Evolutionary conservation across 75 land plant species (phyloP).

Genomic region (Pinus taeda): DNA sequence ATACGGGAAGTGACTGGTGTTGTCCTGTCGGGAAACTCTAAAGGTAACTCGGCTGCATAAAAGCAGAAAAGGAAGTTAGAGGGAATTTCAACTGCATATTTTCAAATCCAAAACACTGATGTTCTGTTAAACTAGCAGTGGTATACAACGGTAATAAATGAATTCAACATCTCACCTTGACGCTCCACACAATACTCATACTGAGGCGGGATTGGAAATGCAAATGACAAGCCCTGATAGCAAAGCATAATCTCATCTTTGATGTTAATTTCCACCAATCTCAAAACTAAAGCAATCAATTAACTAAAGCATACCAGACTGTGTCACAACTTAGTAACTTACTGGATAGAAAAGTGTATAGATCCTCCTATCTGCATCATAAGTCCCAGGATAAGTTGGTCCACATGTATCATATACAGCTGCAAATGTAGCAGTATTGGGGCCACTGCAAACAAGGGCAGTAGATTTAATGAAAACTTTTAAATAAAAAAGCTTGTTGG

Average conservation of each 20-base stretch:
- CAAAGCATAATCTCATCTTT: not conserved
- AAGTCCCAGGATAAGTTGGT: slow-evolving; percentile 93
- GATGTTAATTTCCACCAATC: not conserved
- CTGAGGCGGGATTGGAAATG: slow-evolving; percentile 88
- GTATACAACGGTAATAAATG: not conserved
- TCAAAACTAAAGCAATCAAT: not conserved
- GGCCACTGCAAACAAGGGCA: slow-evolving; percentile 47
- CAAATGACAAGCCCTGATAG: slow-evolving; percentile 84
- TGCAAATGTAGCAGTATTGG: slow-evolving; percentile 86
- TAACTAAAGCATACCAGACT: not conserved
- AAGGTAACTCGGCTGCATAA: slow-evolving; percentile 73
- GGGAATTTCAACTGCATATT: not conserved
- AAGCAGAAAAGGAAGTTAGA: not conserved
- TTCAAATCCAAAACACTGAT: not conserved
- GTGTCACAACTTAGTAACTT: slow-evolving; percentile 54
- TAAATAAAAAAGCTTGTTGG: not conserved
- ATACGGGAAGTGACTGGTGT: slow-evolving; percentile 94
- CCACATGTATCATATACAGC: slow-evolving; percentile 89
- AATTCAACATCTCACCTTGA: slow-evolving; percentile 53
- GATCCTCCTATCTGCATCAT: slow-evolving; percentile 76
- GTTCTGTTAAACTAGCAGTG: not conserved
- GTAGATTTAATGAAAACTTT: not conserved
- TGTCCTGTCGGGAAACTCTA: slow-evolving; percentile 97
- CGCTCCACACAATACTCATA: slow-evolving; percentile 71
- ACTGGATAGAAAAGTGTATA: slow-evolving; percentile 92